Evolutionary conservation across 106 monocot species (phyloP), one percentile per base, ranked within the genome.

Genomic region (Dendrobium catenatum): DNA sequence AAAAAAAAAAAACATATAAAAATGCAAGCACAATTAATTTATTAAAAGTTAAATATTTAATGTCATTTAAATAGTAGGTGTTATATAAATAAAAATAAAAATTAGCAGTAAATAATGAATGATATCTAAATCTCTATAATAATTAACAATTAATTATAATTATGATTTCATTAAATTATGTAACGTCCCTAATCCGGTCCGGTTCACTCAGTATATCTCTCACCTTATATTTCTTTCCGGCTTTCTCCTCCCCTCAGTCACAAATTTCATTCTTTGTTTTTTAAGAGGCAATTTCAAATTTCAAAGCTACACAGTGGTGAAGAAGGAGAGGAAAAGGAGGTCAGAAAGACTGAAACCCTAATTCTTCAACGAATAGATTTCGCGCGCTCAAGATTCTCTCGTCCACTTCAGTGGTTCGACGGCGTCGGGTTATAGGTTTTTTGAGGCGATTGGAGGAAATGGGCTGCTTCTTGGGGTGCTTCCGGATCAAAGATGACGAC

Each of bases 391-490:
- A 26, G 64, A 8, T 66, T 66, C 64, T 66, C 10, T 66, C 10
- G 64, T n/a, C 26, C 7, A 24, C 64, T 10, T 66, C 1, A 22
- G 26, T 22, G 26, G 6, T 22, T 66, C 64, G 4, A 6, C 24
- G n/a, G 64, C 22, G 7, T 7, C 9, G 64, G 64, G 5, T 33
- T 17, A 3, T 40, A 72, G 29, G 4, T 15, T 15, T 40, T 13
- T 16, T 13, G 10, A 3, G 74, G 22, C 9, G 49, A 76, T 27
- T 26, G 76, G 27, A 4, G 26, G 49, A 24, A 49, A 76, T 76
- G 76, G 76, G 76, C 20, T 76, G 76, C 49, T 76, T 76, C 49
- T 51, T 76, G 76, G 76, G 76, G 46, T 76, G 76, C 76, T 49
- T 76, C 76, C 22, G 76, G 76, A 76, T 10, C 76, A 76, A 76